Base-by-base conservation (phyloP, 2,329 filamentous ascomycete species). In the Ophiostoma novo-ulmi region DNA sequence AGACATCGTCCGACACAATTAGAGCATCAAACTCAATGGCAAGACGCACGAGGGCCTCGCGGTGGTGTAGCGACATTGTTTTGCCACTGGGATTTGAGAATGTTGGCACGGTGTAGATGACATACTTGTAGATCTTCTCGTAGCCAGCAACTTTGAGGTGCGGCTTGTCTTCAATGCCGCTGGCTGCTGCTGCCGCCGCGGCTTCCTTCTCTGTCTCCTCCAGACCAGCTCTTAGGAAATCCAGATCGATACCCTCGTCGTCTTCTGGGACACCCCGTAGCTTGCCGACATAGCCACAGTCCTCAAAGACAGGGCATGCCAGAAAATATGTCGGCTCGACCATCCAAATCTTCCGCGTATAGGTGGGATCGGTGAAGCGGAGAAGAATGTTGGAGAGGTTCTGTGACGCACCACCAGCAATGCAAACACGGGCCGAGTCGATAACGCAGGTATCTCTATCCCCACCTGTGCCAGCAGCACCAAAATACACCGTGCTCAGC, bases 1-100 rank as follows among this genome's bases (percentile, higher is more conserved):
- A 92, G 0, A 92, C 89, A 78, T 92, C 90, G 77, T 92, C 89
- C 2, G 85, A 84, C 7, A 91, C 81, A 64, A 92, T 78, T 22
- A 92, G 79, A 1, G 88, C 88, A 76, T 92, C 88, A 74, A 84
- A 88, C 67, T 87, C 81, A 61, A 88, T 80, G 0, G 89, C 90
- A 13, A 91, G 75, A 14, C 80, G 79, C 13, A 92, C 83, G 1
- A 92, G 80, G 38, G 83, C 79, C 70, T 85, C 78, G n/a, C 90
- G 82, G 55, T 85, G 82, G 36, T 76, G 76, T 31, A 88, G 76
- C 8, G 85, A 85, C 85, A 91, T 89, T 1, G 88, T 88, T 75
- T 86, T 85, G 39, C 84, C 87, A 0, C 86, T 88, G 0, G 90
- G 90, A 73, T 92, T 92, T 5, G 88, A 85, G 76, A 91, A 92